Base-by-base conservation (phyloP, 257 asterid species). In the Jaltomata sinuosa region DNA sequence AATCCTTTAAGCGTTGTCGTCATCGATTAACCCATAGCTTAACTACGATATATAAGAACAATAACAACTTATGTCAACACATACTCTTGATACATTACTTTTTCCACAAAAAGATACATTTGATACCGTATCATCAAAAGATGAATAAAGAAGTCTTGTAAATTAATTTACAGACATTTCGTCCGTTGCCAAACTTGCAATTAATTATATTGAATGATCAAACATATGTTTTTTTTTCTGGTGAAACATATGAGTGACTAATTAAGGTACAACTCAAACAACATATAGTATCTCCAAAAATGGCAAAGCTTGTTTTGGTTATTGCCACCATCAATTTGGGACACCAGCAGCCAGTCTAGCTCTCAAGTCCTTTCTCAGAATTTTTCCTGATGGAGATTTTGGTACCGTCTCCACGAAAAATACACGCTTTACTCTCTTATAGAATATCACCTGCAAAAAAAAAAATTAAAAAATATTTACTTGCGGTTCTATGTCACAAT, bases 341-440 rank as follows among this genome's bases (percentile, higher is more conserved):
- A 89, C 31, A 22, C 87, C 90, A 45, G 87, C 90, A 3, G 93
- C 94, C 47, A 94, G 85, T 89, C 87, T 93, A 71, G 97, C 96
- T 91, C 96, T 92, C 87, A 96, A 88, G 59, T 96, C 97, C 91
- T 96, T 96, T 50, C 99, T 92, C 91, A 96, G 89, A 85, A 96
- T 96, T 59, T 96, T 96, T 29, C 99, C 99, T 0, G 98, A 91
- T 4, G 99, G 99, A 84, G 93, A 90, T 86, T 94, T 94, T 0
- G 99, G 99, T 64, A 96, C 86, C 0, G 91, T 89, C 34, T 96
- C 98, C 15, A 92, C 79, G 85, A 96, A 96, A 84, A 92, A 93
- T 54, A 93, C 98, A 3, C 91, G 87, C 10, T 86, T 88, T 83
- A 96, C 87, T 91, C 97, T 93, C 93, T 96, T 96, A 90, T 96